Conservation (phyloP, 78 protist genomes). For the Diacronema lutheri region DNA sequence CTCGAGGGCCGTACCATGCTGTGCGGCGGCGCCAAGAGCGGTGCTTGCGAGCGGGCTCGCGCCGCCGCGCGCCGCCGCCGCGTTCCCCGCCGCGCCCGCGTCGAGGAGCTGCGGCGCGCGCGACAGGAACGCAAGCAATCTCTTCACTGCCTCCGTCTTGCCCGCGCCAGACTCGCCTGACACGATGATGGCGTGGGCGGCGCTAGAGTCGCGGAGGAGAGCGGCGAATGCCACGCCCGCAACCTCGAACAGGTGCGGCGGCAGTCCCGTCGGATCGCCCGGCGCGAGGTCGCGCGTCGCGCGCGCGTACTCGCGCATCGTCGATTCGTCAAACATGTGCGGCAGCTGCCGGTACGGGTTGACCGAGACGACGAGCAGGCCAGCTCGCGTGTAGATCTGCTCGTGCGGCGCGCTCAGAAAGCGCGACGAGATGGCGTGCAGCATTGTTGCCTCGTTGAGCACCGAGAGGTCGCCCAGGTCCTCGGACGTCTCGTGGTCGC, state of each 20-base stretch:
- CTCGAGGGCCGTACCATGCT: no score
- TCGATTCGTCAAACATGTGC: background rate
- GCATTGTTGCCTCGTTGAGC: no score
- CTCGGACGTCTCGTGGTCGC: no score
- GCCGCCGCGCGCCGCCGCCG: background rate
- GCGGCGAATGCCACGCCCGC: background rate
- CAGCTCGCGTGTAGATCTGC: conserved; percentile 31
- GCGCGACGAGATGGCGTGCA: no score
- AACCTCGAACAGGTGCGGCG: background rate
- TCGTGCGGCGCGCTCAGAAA: no score
- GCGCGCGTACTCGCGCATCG: background rate
- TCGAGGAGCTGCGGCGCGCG: background rate
- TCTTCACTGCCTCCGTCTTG: conserved; percentile 70
- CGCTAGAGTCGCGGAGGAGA: background rate
- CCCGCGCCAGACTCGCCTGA: conserved; percentile 68
- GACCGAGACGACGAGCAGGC: conserved; percentile 67
- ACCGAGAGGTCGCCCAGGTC: no score
- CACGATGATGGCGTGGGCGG: background rate
- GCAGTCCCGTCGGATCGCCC: background rate
- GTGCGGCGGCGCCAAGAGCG: no score
- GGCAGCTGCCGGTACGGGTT: conserved; percentile 8
- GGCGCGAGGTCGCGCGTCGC: background rate
- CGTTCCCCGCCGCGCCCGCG: conserved; percentile 23
- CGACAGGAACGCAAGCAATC: conserved; percentile 48
- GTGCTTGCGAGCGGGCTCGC: no score